A percentile compares a stretch with the other conserved stretches of the same genome.
Evolutionary conservation across 305 asterid species (phyloP).

Genomic region (Lippia alba): DNA sequence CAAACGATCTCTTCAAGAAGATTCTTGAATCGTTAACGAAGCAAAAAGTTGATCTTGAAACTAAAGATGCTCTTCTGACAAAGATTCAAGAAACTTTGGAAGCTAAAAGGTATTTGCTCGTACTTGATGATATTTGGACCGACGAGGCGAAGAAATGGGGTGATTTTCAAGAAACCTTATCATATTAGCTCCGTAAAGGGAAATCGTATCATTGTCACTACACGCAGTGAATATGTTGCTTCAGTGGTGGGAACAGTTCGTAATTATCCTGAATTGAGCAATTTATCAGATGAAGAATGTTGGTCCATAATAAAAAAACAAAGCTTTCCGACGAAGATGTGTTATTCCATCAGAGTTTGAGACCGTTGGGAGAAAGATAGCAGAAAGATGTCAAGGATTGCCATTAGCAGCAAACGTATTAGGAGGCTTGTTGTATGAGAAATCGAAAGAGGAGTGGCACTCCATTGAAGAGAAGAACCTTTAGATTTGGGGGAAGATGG

Average conservation of each 20-base stretch:
- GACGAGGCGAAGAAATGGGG: constrained; percentile 4
- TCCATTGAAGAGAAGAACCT: constrained; percentile 4
- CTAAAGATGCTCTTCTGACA: constrained; percentile 23
- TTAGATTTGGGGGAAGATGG: constrained; percentile 3
- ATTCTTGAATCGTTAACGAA: constrained; percentile 28
- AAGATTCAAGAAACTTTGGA: background rate
- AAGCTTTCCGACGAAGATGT: background rate
- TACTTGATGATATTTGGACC: constrained; percentile 44
- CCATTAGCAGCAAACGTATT: constrained; percentile 38
- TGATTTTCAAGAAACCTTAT: background rate
- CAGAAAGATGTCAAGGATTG: constrained; percentile 33
- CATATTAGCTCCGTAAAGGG: constrained; percentile 23
- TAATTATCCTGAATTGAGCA: background rate
- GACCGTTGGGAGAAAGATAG: constrained; percentile 16
- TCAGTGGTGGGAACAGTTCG: background rate
- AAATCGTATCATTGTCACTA: constrained; percentile 34
- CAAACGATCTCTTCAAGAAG: background rate
- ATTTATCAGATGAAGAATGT: constrained; percentile 25
- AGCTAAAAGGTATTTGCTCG: constrained; percentile 32
- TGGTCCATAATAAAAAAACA: constrained; percentile 36
- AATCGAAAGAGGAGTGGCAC: constrained; percentile 16
- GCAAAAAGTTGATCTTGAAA: background rate
- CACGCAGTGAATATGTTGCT: constrained; percentile 21
- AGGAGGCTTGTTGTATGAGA: constrained; percentile 18
- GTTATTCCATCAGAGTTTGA: constrained; percentile 13